phyloP scores from a whole-genome alignment of 2,329 filamentous ascomycete species.

The Penicillium digitatum region DNA sequence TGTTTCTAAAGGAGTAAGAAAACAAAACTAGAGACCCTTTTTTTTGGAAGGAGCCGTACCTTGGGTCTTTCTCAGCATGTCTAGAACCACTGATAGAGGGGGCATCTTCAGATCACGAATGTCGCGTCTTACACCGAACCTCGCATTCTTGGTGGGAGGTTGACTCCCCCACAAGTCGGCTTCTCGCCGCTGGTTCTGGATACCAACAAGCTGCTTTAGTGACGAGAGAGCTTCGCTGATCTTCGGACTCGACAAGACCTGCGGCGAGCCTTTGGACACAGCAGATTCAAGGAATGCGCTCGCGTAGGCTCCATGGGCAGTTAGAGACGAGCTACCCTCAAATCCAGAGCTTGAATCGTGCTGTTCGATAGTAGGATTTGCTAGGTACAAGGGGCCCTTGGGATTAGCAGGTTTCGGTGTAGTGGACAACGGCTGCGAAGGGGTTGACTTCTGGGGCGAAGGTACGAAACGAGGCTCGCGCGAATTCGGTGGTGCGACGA shows the following conservation, averaged over 20 bases:
- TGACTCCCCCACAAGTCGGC: slow-evolving; percentile 26
- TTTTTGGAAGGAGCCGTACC: slow-evolving; percentile 19
- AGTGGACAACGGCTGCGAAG: slow-evolving; percentile 3
- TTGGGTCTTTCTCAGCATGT: slow-evolving; percentile 32
- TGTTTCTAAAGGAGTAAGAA: slow-evolving; percentile 16
- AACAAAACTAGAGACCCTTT: not conserved
- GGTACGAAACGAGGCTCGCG: slow-evolving; percentile 6
- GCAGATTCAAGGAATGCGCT: slow-evolving; percentile 43
- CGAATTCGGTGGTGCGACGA: not conserved
- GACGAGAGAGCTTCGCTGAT: slow-evolving; percentile 39
- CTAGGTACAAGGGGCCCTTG: slow-evolving; percentile 17
- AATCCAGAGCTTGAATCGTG: slow-evolving; percentile 35
- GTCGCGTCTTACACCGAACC: slow-evolving; percentile 23
- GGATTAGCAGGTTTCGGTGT: not conserved
- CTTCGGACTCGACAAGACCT: slow-evolving; percentile 35
- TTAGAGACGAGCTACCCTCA: slow-evolving; percentile 50
- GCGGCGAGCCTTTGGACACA: slow-evolving; percentile 34
- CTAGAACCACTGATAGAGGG: slow-evolving; percentile 33
- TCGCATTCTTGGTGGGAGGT: slow-evolving; percentile 24
- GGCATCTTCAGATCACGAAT: slow-evolving; percentile 37
- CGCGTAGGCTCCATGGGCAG: slow-evolving; percentile 48
- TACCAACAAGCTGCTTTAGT: slow-evolving; percentile 38
- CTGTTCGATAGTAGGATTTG: slow-evolving; percentile 26
- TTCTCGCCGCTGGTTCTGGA: slow-evolving; percentile 31
- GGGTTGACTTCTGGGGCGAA: slow-evolving; percentile 6